Evolutionary conservation across 768 basidiomycete genomes (phyloP).

Genomic region (Suillus variegatus): DNA sequence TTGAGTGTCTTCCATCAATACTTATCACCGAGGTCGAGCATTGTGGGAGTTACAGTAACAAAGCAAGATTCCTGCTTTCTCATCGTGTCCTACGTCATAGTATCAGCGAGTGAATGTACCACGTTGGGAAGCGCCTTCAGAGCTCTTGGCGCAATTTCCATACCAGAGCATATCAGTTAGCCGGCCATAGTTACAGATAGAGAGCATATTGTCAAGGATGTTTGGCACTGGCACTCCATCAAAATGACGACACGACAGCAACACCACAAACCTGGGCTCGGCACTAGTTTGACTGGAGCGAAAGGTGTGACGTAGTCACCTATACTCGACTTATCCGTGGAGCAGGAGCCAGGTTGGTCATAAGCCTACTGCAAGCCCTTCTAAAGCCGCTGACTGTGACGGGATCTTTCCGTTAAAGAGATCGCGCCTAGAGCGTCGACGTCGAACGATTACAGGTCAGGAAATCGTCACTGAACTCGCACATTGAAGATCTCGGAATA

Average conservation of each 20-base stretch:
- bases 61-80: not conserved
- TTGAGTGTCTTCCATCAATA: not conserved
- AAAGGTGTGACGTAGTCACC: not conserved
- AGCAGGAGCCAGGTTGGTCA: not conserved
- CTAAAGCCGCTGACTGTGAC: slow-evolving; percentile 1
- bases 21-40: not conserved
- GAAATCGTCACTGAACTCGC: not conserved
- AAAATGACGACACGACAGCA: no score
- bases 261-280: not conserved
- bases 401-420: not conserved
- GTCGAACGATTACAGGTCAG: not conserved
- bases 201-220: not conserved
- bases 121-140: not conserved
- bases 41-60: not conserved
- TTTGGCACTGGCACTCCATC: not conserved
- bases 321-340: not conserved
- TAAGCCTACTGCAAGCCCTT: not conserved
- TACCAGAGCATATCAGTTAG: not conserved
- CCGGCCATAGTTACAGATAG: not conserved
- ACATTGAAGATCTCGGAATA: no score
- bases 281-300: not conserved
- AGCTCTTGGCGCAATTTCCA: not conserved
- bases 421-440: not conserved
- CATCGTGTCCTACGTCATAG: not conserved
- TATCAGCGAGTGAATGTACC: not conserved